phyloP scores from a whole-genome alignment of 2,329 filamentous ascomycete genomes.

The Paraphaeosphaeria minitans region DNA sequence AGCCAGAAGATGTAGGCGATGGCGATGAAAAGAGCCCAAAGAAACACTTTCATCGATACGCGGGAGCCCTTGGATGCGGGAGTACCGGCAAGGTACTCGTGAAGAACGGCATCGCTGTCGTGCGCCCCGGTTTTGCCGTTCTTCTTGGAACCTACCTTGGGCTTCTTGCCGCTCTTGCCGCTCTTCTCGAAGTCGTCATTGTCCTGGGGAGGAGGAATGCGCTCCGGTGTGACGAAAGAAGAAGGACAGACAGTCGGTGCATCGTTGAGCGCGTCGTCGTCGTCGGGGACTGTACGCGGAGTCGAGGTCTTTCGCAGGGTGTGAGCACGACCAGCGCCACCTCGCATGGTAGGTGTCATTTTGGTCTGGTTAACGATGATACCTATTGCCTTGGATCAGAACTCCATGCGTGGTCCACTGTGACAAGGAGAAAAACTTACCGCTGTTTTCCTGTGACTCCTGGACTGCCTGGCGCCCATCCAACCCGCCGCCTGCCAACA shows the following conservation, averaged over 20 bases:
- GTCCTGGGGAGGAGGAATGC: neutral
- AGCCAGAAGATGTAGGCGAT: neutral
- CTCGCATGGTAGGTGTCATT: neutral
- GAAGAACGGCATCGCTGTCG: neutral
- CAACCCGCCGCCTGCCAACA: neutral
- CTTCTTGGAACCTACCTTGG: neutral
- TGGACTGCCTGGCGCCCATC: neutral
- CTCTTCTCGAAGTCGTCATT: neutral
- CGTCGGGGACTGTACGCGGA: neutral
- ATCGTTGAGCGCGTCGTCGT: neutral
- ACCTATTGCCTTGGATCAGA: neutral
- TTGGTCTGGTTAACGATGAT: conserved; percentile 3
- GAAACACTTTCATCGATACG: neutral
- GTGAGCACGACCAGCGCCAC: neutral
- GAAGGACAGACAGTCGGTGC: neutral
- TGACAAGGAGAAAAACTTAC: neutral
- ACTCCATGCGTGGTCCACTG: too few relatives aligned
- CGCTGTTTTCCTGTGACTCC: neutral
- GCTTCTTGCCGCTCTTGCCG: neutral
- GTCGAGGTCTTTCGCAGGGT: neutral
- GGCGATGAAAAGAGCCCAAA: neutral
- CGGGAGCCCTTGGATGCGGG: neutral
- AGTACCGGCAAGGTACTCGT: neutral
- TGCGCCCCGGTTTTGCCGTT: neutral
- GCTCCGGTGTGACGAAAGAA: neutral